Evolutionary conservation across 345 rosid genomes (phyloP).

Genomic region (sweet orange (Citrus sinensis)): DVS_A1.0 CM039161.1:1180501-1181000

Average conservation of each 20-base stretch:
- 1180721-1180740: slow-evolving; percentile 19
- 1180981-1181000: slow-evolving; percentile 40
- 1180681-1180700: slow-evolving; percentile 68
- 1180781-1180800: slow-evolving; percentile 77
- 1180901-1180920: slow-evolving; percentile 25
- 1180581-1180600: slow-evolving; percentile 23
- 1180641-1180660: slow-evolving; percentile 33
- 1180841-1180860: slow-evolving; percentile 86
- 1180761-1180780: slow-evolving; percentile 28
- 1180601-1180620: slow-evolving; percentile 18
- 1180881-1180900: slow-evolving; percentile 49
- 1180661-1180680: slow-evolving; percentile 25
- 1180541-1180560: slow-evolving; percentile 28
- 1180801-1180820: slow-evolving; percentile 82
- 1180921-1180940: slow-evolving; percentile 53
- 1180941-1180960: slow-evolving; percentile 27
- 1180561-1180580: slow-evolving; percentile 24
- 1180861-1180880: slow-evolving; percentile 79
- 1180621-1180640: slow-evolving; percentile 29
- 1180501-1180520: slow-evolving; percentile 1
- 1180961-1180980: slow-evolving; percentile 49
- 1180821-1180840: slow-evolving; percentile 94
- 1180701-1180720: slow-evolving; percentile 33
- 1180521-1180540: slow-evolving; percentile 37
- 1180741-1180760: slow-evolving; percentile 23